phyloP scores from a whole-genome alignment of 345 rosid species.

The Pseudoturritis turrita region DNA sequence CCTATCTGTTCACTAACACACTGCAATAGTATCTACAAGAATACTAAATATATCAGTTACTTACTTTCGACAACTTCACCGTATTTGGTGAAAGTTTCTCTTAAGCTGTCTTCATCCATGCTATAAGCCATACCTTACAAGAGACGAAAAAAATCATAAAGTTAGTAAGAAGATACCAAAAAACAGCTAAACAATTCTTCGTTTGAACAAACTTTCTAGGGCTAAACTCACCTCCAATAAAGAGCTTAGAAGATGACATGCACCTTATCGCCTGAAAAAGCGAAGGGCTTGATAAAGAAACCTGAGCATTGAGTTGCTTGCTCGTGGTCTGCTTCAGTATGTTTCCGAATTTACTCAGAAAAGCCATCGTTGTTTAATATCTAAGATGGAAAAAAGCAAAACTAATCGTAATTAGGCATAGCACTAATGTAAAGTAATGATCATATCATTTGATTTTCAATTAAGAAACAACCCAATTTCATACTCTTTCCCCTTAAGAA shows the following conservation, averaged over 20 bases:
- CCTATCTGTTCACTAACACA: background rate
- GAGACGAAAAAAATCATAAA: background rate
- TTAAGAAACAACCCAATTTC: background rate
- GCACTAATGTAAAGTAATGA: background rate
- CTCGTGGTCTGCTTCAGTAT: slow-evolving; percentile 59
- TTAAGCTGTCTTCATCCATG: slow-evolving; percentile 61
- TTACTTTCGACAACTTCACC: slow-evolving; percentile 82
- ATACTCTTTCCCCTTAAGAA: background rate
- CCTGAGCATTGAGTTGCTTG: slow-evolving; percentile 45
- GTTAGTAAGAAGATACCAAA: background rate
- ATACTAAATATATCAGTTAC: background rate
- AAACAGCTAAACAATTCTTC: background rate
- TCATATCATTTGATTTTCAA: background rate
- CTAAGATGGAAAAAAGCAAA: background rate
- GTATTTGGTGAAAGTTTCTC: slow-evolving; percentile 69
- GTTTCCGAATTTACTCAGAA: slow-evolving; percentile 68
- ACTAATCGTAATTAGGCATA: background rate
- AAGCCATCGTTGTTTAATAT: slow-evolving; percentile 53
- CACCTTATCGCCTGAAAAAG: slow-evolving; percentile 64
- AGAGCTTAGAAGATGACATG: slow-evolving; percentile 79
- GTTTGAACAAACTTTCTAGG: background rate
- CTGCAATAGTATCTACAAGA: background rate
- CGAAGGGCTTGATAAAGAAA: slow-evolving; percentile 53
- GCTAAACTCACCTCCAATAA: slow-evolving; percentile 63
- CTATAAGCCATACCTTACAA: slow-evolving; percentile 64